Base-by-base conservation (phyloP, 2,329 filamentous ascomycete species). In the Venturia asperata region DNA sequence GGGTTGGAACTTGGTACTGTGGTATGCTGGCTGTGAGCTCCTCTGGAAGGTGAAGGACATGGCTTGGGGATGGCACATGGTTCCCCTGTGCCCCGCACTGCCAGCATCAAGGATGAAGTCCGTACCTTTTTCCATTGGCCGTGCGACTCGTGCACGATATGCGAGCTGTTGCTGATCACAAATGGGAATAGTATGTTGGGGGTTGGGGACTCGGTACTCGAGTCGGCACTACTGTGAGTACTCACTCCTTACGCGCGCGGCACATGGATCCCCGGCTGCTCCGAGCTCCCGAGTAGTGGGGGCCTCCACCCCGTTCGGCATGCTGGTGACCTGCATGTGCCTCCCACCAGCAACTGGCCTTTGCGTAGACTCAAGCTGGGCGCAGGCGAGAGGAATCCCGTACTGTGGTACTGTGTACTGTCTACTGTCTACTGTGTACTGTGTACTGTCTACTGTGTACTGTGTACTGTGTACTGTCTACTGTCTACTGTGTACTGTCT, bases 31-130 rank as follows among this genome's bases (percentile, higher is more conserved):
- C 24, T 34, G 27, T 56, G 49, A 56, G 13, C 49, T 34, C 13
- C 52, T 39, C 15, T 24, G 47, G 15, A 37, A 10, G 9, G 37
- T 56, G 52, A 56, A 56, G 30, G 52, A 56, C 52, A 37, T n/a
- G 30, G 30, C 30, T 56, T 37, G 52, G 24, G 30, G 2, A 56
- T 49, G 47, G 21, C 52, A 56, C 27, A 56, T 34, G 15, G 27
- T 37, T 56, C 17, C 30, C 52, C 52, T 56, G 30, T 56, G 17
- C 52, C 52, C 52, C 52, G 52, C 52, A 37, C 24, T 58, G 30
- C 52, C 30, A 37, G 49, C 49, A 55, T 55, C 49, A 55, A 55
- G 49, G 49, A 55, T 55, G 52, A n/a, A n/a, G n/a, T n/a, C n/a
- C n/a, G n/a, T n/a, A 6, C 27, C 19, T 56, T 56, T 34, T 34